A percentile compares a stretch with the other conserved stretches of the same genome.
phyloP scores from a whole-genome alignment of 2,329 filamentous ascomycete genomes.

The Ambrosiella cleistominuta region DNA sequence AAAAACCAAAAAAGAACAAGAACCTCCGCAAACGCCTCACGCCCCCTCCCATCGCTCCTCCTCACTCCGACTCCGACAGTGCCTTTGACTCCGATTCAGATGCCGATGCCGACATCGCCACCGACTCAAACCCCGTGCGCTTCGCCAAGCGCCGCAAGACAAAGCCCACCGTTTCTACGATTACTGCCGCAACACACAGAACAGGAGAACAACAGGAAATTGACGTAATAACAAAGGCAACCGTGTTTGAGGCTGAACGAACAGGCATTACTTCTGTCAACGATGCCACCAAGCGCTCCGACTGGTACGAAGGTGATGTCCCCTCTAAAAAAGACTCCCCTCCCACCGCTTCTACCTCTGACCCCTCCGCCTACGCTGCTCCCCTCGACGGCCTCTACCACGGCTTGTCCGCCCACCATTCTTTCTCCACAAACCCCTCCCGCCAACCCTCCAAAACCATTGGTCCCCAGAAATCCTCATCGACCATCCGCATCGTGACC shows the following conservation, averaged over 20 bases:
- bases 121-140: background rate
- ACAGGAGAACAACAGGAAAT: constrained; percentile 14
- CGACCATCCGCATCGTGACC: constrained; percentile 80
- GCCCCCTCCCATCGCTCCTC: background rate
- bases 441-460: constrained; percentile 36
- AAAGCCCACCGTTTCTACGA: background rate
- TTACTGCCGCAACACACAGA: constrained; percentile 13
- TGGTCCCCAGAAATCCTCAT: constrained; percentile 73
- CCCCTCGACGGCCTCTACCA: constrained; percentile 23
- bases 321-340: constrained; percentile 24
- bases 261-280: constrained; percentile 49
- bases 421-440: constrained; percentile 65
- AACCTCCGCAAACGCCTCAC: constrained; percentile 9
- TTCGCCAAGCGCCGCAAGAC: constrained; percentile 8
- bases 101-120: constrained; percentile 2
- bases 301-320: constrained; percentile 71
- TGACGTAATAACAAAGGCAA: constrained; percentile 27
- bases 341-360: constrained; percentile 34
- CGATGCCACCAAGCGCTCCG: constrained; percentile 74
- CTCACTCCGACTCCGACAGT: constrained; percentile 5
- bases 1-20: constrained; percentile 8
- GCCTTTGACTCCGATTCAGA: constrained; percentile 3
- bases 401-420: constrained; percentile 23
- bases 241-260: constrained; percentile 43
- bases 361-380: too few relatives aligned